Conservation (phyloP, 257 asterid species). For the Jaltomata sinuosa region DNA sequence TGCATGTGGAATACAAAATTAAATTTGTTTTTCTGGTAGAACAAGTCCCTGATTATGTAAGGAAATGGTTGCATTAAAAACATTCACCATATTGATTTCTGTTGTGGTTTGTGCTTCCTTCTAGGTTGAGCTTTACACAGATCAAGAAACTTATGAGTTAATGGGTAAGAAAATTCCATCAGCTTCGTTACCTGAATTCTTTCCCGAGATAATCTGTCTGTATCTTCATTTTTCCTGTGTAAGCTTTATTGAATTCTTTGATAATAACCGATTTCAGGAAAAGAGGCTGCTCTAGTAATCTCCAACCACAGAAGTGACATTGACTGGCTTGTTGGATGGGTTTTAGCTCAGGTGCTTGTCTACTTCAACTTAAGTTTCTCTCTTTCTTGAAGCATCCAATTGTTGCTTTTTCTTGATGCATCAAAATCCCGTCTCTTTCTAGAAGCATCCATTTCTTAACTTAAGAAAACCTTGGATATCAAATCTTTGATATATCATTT, state of each 20-base stretch:
- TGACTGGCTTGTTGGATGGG: constrained; percentile 89
- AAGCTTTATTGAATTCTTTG: neutral
- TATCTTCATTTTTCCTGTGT: neutral
- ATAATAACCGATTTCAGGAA: constrained; percentile 33
- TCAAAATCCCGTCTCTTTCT: neutral
- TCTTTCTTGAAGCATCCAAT: neutral
- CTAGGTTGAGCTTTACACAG: constrained; percentile 64
- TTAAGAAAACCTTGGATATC: neutral
- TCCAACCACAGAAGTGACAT: constrained; percentile 72
- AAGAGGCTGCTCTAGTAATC: constrained; percentile 71
- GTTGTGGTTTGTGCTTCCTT: constrained; percentile 6
- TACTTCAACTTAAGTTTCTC: neutral
- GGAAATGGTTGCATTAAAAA: neutral
- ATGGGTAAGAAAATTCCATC: constrained; percentile 39
- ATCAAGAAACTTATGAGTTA: constrained; percentile 44
- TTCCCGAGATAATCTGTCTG: neutral
- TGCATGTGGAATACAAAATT: neutral
- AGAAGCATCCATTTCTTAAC: neutral
- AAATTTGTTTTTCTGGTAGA: neutral
- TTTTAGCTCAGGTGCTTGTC: constrained; percentile 61
- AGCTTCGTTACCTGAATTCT: neutral
- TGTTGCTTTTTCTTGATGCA: neutral
- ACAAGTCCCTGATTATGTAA: neutral
- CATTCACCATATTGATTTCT: neutral
- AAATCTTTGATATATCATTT: neutral